phyloP scores from a whole-genome alignment of 2,329 filamentous ascomycete species.

The Teratosphaeria pseudoeucalypti region DNA sequence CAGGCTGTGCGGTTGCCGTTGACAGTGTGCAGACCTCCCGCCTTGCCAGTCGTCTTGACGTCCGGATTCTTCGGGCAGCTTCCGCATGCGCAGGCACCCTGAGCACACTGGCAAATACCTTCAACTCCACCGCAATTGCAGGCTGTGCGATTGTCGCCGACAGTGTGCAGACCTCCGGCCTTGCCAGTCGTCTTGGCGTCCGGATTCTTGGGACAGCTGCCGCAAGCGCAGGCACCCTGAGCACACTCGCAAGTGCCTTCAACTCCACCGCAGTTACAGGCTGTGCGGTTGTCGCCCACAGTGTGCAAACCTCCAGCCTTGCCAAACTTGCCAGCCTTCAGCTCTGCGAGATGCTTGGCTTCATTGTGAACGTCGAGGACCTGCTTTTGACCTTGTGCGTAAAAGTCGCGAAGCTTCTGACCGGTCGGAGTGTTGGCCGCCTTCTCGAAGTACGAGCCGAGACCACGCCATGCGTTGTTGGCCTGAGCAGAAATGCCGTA shows the following conservation, averaged over 20 bases:
- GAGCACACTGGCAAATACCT: constrained; percentile 34
- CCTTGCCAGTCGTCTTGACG: constrained; percentile 26
- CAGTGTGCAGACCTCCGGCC: constrained; percentile 43
- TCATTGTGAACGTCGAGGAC: constrained; percentile 90
- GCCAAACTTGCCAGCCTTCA: constrained; percentile 54
- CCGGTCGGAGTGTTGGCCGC: constrained; percentile 78
- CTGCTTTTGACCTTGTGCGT: constrained; percentile 73
- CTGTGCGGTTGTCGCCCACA: constrained; percentile 30
- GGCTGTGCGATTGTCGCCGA: constrained; percentile 31
- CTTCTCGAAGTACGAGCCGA: constrained; percentile 91
- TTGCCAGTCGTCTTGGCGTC: constrained; percentile 15
- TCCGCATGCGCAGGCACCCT: constrained; percentile 36
- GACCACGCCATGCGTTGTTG: constrained; percentile 52
- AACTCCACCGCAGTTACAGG: constrained; percentile 36
- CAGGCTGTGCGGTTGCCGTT: constrained; percentile 34
- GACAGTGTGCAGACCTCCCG: constrained; percentile 42
- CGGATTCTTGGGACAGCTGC: constrained; percentile 38
- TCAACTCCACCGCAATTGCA: constrained; percentile 36
- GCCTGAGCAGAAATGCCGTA: constrained; percentile 74
- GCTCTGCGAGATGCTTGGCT: constrained; percentile 73
- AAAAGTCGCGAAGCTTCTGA: constrained; percentile 79
- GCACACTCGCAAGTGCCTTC: constrained; percentile 35
- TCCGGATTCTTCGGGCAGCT: constrained; percentile 41
- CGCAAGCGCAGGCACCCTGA: constrained; percentile 36
- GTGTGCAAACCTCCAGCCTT: constrained; percentile 43